phyloP scores from a whole-genome alignment of 495 filamentous ascomycete species.

The Jackrogersella multiformis region DNA sequence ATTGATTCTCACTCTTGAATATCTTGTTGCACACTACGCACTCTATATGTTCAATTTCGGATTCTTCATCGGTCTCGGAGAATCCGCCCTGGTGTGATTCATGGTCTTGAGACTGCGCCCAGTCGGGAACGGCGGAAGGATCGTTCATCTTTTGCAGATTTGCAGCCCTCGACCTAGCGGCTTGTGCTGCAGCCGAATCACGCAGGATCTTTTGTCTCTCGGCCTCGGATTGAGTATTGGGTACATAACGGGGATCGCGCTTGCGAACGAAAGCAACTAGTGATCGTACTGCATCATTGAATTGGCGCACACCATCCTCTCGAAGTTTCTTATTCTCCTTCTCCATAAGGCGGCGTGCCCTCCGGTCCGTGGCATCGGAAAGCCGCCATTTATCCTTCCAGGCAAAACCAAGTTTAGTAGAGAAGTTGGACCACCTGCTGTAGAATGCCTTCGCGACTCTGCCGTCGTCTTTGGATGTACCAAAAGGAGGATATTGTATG shows the following conservation, averaged over 20 bases:
- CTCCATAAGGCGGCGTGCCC: slow-evolving; percentile 85
- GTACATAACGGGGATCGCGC: slow-evolving; percentile 84
- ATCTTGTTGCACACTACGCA: slow-evolving; percentile 91
- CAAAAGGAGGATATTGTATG: slow-evolving; percentile 81
- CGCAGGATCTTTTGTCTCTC: slow-evolving; percentile 82
- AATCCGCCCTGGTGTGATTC: slow-evolving; percentile 54
- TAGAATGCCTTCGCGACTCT: slow-evolving; percentile 83
- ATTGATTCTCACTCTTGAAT: slow-evolving; percentile 95
- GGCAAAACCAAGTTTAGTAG: slow-evolving; percentile 83
- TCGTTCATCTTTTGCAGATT: slow-evolving; percentile 75
- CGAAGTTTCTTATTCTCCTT: slow-evolving; percentile 92
- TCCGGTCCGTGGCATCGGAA: slow-evolving; percentile 87
- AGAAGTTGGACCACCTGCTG: slow-evolving; percentile 78
- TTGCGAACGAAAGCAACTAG: slow-evolving; percentile 93
- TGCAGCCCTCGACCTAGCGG: slow-evolving; percentile 82
- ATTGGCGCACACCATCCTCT: slow-evolving; percentile 83
- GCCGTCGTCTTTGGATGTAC: slow-evolving; percentile 70
- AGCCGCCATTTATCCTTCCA: slow-evolving; percentile 88
- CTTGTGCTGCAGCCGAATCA: slow-evolving; percentile 82
- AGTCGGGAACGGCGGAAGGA: slow-evolving; percentile 74
- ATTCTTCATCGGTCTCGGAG: slow-evolving; percentile 63
- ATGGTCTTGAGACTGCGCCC: slow-evolving; percentile 69
- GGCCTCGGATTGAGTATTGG: slow-evolving; percentile 71
- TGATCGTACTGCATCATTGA: slow-evolving; percentile 89
- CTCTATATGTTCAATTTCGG: slow-evolving; percentile 73